Evolutionary conservation across 2,329 filamentous ascomycete genomes (phyloP).

Genomic region (Penicillium sp.): DNA sequence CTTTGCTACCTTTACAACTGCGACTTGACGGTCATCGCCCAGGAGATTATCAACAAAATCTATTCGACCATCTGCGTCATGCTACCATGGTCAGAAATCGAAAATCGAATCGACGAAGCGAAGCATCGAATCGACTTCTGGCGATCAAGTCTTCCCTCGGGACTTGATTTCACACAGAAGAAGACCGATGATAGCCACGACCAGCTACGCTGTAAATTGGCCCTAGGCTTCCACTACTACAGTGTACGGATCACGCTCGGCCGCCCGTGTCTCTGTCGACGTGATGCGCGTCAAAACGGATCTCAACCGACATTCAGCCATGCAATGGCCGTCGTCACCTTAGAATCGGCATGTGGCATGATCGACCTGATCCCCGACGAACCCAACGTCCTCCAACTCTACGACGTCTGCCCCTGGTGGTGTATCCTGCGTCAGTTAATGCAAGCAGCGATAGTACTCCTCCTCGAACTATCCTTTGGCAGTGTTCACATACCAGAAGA

Average conservation of each 20-base stretch:
- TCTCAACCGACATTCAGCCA: slow-evolving; percentile 36
- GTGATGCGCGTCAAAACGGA: slow-evolving; percentile 33
- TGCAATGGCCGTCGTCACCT: slow-evolving; percentile 36
- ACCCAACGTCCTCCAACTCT: slow-evolving; percentile 40
- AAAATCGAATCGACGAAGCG: slow-evolving; percentile 37
- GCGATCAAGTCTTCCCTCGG: slow-evolving; percentile 36
- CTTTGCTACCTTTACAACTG: slow-evolving; percentile 41
- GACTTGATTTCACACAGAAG: slow-evolving; percentile 37
- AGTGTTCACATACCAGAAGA: slow-evolving; percentile 42
- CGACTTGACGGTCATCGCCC: slow-evolving; percentile 38
- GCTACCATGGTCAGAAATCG: slow-evolving; percentile 40
- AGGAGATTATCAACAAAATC: slow-evolving; percentile 41
- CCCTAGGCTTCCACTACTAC: slow-evolving; percentile 44
- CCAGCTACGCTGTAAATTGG: slow-evolving; percentile 39
- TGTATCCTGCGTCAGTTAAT: slow-evolving; percentile 45
- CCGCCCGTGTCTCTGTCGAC: slow-evolving; percentile 45
- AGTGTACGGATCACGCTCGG: slow-evolving; percentile 43
- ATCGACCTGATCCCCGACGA: slow-evolving; percentile 41
- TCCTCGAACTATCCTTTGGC: slow-evolving; percentile 45
- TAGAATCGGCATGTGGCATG: slow-evolving; percentile 39
- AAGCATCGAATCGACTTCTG: slow-evolving; percentile 38
- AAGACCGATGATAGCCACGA: slow-evolving; percentile 29
- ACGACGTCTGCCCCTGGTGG: slow-evolving; percentile 44
- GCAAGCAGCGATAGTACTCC: slow-evolving; percentile 44
- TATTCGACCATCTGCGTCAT: slow-evolving; percentile 39